A percentile compares a stretch with the other conserved stretches of the same genome.
phyloP scores from a whole-genome alignment of 1,284 basidiomycete genomes.

The Rhodotorula glutinis region DNA sequence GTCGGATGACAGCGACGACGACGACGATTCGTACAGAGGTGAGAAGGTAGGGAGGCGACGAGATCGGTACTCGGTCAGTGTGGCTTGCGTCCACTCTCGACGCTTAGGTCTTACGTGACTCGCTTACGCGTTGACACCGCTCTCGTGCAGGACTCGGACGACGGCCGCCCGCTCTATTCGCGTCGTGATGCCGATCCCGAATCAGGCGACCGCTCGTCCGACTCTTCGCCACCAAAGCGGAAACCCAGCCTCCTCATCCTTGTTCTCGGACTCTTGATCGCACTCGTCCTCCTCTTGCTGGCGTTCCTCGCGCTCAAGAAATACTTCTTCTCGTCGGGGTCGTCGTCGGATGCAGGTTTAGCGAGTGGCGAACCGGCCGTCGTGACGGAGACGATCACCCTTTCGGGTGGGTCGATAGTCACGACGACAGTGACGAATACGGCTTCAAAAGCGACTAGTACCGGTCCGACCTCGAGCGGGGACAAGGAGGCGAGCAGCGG shows the following conservation, averaged over 20 bases:
- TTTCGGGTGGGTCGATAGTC: not conserved
- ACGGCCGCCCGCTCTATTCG: not conserved
- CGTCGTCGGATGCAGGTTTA: not conserved
- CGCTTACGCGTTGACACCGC: too few species aligned
- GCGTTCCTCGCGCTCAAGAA: conserved; percentile 5
- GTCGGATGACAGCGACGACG: too few species aligned
- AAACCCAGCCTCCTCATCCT: conserved; percentile 2
- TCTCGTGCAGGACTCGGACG: not conserved
- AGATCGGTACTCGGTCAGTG: too few species aligned
- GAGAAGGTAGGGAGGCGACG: too few species aligned
- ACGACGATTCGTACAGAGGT: too few species aligned
- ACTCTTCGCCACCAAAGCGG: not conserved
- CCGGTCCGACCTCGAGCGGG: not conserved
- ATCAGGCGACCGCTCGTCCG: not conserved
- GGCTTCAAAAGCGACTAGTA: not conserved
- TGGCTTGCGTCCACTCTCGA: too few species aligned
- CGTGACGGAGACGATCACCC: conserved; percentile 12
- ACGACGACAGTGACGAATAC: conserved; percentile 1
- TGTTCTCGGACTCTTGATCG: conserved; percentile 16
- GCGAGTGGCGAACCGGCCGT: not conserved
- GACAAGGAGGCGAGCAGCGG: not conserved
- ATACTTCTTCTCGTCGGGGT: not conserved
- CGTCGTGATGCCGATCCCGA: not conserved
- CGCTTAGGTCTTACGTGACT: too few species aligned
- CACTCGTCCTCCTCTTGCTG: conserved; percentile 12